phyloP scores from a whole-genome alignment of 129 eudicot genomes.

The Gnaphalium uliginosum region DNA sequence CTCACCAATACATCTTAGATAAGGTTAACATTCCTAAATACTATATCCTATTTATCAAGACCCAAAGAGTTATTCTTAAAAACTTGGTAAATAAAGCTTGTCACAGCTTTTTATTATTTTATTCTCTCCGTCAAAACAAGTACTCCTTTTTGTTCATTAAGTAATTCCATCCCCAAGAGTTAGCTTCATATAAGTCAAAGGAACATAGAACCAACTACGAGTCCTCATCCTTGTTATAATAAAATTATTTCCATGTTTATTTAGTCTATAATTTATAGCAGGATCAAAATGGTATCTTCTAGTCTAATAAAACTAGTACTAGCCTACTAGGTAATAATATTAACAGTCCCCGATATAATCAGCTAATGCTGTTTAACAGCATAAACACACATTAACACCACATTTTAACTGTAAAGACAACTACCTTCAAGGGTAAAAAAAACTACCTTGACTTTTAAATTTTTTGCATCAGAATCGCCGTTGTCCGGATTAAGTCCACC shows the following conservation, averaged over 20 bases:
- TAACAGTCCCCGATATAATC: background rate
- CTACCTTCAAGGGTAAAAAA: background rate
- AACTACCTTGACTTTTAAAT: conserved; percentile 67
- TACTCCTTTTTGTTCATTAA: background rate
- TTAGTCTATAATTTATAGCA: too few relatives aligned
- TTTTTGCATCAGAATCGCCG: conserved; percentile 63
- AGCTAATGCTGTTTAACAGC: background rate
- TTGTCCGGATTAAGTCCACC: conserved; percentile 60
- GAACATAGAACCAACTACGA: background rate
- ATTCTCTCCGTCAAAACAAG: background rate
- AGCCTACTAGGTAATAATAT: background rate
- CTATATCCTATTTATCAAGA: background rate
- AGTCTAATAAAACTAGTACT: background rate
- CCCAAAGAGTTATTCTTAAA: background rate
- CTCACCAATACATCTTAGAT: background rate
- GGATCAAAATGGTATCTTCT: background rate
- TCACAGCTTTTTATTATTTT: background rate
- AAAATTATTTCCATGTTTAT: too few relatives aligned
- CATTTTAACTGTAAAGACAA: background rate
- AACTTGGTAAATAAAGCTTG: background rate
- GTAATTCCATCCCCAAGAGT: background rate
- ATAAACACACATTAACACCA: conserved; percentile 13
- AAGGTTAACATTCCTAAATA: conserved; percentile 1
- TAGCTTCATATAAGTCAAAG: background rate
- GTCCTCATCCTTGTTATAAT: background rate